phyloP scores from a whole-genome alignment of 1,284 basidiomycete genomes.

The Thecaphora thlaspeos region DNA sequence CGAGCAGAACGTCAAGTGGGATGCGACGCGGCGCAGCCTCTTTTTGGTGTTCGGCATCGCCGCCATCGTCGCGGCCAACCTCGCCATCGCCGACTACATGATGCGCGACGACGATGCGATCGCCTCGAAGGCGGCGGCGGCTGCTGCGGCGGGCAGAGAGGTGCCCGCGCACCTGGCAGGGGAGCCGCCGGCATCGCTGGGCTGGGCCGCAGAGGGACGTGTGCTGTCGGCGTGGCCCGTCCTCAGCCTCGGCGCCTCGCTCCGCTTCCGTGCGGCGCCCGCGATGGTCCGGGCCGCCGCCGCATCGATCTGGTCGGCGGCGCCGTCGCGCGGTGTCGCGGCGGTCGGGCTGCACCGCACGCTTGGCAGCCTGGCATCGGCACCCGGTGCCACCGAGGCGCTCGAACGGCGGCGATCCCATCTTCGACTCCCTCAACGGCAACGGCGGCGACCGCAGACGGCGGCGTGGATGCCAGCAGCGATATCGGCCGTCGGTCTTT shows the following conservation, averaged over 20 bases:
- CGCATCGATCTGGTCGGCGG: too few relatives aligned
- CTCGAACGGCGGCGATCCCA: too few relatives aligned
- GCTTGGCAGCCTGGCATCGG: too few relatives aligned
- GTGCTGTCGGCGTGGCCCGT: conserved; percentile 27
- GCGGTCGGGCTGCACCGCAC: too few relatives aligned
- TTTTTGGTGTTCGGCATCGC: conserved; percentile 54
- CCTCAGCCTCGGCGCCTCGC: conserved; percentile 1
- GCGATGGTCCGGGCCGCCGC: not conserved
- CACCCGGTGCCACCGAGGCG: too few relatives aligned
- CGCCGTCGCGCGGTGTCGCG: too few relatives aligned
- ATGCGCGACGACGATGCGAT: conserved; percentile 40
- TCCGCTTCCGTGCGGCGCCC: not conserved
- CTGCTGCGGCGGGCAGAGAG: conserved; percentile 8
- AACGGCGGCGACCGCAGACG: too few relatives aligned
- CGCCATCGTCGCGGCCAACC: conserved; percentile 52
- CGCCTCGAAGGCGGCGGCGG: conserved; percentile 10
- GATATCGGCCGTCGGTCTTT: too few relatives aligned
- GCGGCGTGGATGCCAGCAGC: too few relatives aligned
- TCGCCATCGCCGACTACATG: conserved; percentile 53
- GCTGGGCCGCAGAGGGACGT: conserved; percentile 35
- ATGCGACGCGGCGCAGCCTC: conserved; percentile 51
- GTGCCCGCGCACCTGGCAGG: conserved; percentile 17
- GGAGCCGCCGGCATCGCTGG: conserved; percentile 25
- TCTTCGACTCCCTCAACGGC: too few relatives aligned
- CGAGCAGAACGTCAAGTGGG: conserved; percentile 58